These are phyloP conservation scores for Fusarium sambucinum DNA, from an alignment of 2,329 filamentous ascomycete genomes.

Conservation along the genomic window DNA sequence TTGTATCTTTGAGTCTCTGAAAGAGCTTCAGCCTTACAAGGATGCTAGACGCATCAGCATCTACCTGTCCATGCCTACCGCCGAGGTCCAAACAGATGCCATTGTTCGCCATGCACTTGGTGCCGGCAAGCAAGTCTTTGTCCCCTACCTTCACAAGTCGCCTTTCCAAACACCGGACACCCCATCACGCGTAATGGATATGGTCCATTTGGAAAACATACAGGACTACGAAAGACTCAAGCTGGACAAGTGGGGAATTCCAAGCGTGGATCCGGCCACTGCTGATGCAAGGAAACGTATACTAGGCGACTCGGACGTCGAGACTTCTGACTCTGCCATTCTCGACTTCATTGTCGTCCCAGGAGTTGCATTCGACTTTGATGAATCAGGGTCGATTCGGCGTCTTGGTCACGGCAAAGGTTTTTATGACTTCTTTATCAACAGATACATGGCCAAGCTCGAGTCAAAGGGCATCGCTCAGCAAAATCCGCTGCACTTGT, in stretches of 20 bases:
- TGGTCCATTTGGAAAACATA: constrained; percentile 81
- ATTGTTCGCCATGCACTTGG: constrained; percentile 85
- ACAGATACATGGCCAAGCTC: constrained; percentile 71
- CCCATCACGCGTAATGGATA: constrained; percentile 85
- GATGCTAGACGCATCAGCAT: constrained; percentile 82
- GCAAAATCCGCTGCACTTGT: constrained; percentile 62
- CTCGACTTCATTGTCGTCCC: constrained; percentile 93
- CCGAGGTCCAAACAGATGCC: constrained; percentile 84
- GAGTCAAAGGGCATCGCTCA: constrained; percentile 52
- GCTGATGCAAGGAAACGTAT: constrained; percentile 77
- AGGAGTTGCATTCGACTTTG: constrained; percentile 88
- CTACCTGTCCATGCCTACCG: constrained; percentile 91
- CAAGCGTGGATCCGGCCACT: constrained; percentile 78
- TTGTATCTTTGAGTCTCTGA: constrained; percentile 72
- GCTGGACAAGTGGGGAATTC: constrained; percentile 92
- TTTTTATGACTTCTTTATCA: constrained; percentile 95
- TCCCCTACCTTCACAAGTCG: constrained; percentile 85
- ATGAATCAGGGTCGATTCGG: constrained; percentile 68
- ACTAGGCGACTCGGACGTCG: constrained; percentile 70
- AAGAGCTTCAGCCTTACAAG: constrained; percentile 78
- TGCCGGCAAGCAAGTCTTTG: constrained; percentile 85
- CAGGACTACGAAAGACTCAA: constrained; percentile 82
- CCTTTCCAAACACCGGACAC: constrained; percentile 61
- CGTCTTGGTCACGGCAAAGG: constrained; percentile 94
- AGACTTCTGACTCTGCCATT: constrained; percentile 58